A percentile compares a stretch with the other conserved stretches of the same genome.
These are phyloP conservation scores for Liquidambar formosana DNA, from an alignment of 164 flowering plant genomes.

Conservation along the genomic window DNA sequence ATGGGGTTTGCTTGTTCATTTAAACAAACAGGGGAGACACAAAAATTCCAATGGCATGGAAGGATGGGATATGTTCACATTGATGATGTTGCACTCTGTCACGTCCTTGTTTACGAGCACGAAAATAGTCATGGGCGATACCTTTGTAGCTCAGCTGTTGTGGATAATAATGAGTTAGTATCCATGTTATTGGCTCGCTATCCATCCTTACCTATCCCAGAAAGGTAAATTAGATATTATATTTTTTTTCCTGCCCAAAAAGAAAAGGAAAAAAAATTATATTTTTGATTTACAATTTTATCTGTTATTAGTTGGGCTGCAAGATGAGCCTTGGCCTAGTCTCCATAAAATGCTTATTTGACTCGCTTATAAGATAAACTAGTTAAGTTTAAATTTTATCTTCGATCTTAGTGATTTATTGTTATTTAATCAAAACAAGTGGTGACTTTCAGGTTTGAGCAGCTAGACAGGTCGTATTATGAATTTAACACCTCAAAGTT, in stretches of 20 bases:
- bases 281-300: no score
- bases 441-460: slow-evolving; percentile 60
- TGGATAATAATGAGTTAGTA: slow-evolving; percentile 58
- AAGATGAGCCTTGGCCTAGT: no score
- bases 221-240: slow-evolving; percentile 54
- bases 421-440: background rate
- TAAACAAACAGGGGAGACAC: slow-evolving; percentile 55
- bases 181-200: slow-evolving; percentile 50
- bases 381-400: no score
- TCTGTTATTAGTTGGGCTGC: no score
- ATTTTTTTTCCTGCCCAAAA: no score
- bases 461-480: slow-evolving; percentile 47
- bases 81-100: slow-evolving; percentile 82
- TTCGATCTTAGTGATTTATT: background rate
- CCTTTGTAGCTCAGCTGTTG: slow-evolving; percentile 64
- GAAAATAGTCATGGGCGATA: slow-evolving; percentile 63
- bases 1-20: background rate
- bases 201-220: slow-evolving; percentile 62
- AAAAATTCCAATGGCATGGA: slow-evolving; percentile 69
- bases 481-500: slow-evolving; percentile 67
- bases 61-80: slow-evolving; percentile 95
- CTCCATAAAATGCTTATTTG: no score
- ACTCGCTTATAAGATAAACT: no score
- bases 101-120: slow-evolving; percentile 74
- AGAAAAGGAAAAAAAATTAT: no score